Evolutionary conservation across 371 early-diverging fungal genomes (phyloP), one percentile per base, ranked within the genome.

Genomic region (Apophysomyces ossiformis): DNA sequence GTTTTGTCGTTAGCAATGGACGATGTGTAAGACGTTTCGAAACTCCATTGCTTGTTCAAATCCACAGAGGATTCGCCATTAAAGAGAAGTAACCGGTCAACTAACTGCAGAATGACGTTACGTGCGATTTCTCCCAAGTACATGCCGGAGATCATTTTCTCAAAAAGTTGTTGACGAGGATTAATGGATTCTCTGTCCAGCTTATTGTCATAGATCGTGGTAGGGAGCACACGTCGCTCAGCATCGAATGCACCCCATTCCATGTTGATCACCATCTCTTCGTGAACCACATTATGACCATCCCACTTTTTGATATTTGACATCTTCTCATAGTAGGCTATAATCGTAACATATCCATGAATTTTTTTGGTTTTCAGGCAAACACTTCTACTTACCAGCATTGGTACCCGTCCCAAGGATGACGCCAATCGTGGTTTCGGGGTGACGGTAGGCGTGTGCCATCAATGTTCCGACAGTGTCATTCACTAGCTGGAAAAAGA

Each of bases 331-430:
- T 91, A 91, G 72, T 95, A 95, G 35, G 79, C 82, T 78, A 56
- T 21, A 32, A 36, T 62, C 13, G 37, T 21, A 32, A 35, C 39
- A 16, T 43, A 26, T 26, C 32, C 32, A 26, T 26, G 32, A 26
- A 26, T 13, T 5, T 21, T 21, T 11, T 50, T 50, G 7, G 9
- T 21, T 21, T 50, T 9, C 9, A 13, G 46, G 5, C 32, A 26
- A 26, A 26, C n/a, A 45, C 5, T 18, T 50, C 21, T 56, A 12
- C 71, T 60, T 66, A 70, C 72, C 65, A 37, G 95, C 96, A 72
- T 99, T 99, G 68, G 95, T 92, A 39, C 99, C 99, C 12, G 99
- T 99, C 60, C 99, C 99, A 43, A 97, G 84, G 66, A 97, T 96
- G 35, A 96, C 93, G 68, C 96, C 97, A 76, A 96, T 87, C 66